Evolutionary conservation across 805 yeast genomes (phyloP).

Genomic region (Candida rishiriensis): DNA sequence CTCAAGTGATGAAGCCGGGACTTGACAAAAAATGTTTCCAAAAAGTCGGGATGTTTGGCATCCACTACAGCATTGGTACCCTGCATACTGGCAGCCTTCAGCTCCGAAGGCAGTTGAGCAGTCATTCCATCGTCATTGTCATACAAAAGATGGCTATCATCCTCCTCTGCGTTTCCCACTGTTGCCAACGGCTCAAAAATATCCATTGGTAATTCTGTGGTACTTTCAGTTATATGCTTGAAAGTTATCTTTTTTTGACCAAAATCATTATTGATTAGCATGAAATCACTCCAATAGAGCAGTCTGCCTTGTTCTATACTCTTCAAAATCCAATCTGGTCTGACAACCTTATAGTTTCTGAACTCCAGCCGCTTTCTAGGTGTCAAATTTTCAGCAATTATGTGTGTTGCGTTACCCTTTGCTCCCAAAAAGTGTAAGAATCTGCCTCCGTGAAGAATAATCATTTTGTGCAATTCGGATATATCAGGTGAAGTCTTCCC

Average conservation of each 20-base stretch:
- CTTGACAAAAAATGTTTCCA: conserved; percentile 65
- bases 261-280: conserved; percentile 46
- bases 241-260: conserved; percentile 47
- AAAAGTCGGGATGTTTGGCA: conserved; percentile 74
- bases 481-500: conserved; percentile 87
- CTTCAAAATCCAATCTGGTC: conserved; percentile 77
- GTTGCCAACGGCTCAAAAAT: conserved; percentile 3
- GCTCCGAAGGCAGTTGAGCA: conserved; percentile 9
- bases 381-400: conserved; percentile 74
- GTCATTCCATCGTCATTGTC: conserved; percentile 9
- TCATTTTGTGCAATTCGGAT: conserved; percentile 61
- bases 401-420: conserved; percentile 77
- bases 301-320: conserved; percentile 45
- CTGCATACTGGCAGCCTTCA: conserved; percentile 5
- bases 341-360: conserved; percentile 66
- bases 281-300: conserved; percentile 69
- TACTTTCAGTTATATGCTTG: not conserved
- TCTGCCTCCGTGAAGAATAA: conserved; percentile 76
- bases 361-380: conserved; percentile 68
- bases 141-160: conserved; percentile 1
- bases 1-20: conserved; percentile 88
- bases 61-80: conserved; percentile 32
- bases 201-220: conserved; percentile 1
- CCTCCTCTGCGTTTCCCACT: conserved; percentile 2
- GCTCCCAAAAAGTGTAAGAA: conserved; percentile 64